Percentiles rank a stretch among this genome's conserved stretches.
phyloP scores from a whole-genome alignment of 2,329 filamentous ascomycete species.

The Lecanosticta acicola region DNA sequence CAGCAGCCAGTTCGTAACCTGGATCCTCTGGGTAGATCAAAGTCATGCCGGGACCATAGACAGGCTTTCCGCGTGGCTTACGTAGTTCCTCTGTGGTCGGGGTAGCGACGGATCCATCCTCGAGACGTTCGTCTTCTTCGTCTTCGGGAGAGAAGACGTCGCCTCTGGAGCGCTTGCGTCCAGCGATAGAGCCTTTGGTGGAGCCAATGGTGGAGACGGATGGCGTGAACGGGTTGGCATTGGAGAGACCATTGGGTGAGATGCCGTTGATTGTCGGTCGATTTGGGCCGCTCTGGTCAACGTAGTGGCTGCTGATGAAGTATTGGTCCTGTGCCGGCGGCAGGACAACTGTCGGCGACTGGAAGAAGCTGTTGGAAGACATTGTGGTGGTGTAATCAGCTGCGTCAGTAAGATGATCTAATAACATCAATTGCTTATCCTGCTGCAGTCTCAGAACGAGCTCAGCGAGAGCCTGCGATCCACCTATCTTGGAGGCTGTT shows the following conservation, averaged over 20 bases:
- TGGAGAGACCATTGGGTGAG: constrained; percentile 22
- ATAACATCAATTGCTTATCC: constrained; percentile 29
- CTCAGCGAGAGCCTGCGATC: constrained; percentile 23
- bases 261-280: constrained; percentile 19
- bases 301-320: constrained; percentile 28
- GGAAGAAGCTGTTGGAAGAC: constrained; percentile 37
- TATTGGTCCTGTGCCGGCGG: constrained; percentile 37
- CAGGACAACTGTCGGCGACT: constrained; percentile 44
- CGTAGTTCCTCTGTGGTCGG: constrained; percentile 40
- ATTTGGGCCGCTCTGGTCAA: constrained; percentile 14
- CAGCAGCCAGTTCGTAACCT: constrained; percentile 52
- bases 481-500: constrained; percentile 23
- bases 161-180: constrained; percentile 71
- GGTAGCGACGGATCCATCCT: constrained; percentile 45
- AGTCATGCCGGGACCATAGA: constrained; percentile 67
- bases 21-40: constrained; percentile 59
- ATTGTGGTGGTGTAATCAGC: constrained; percentile 17
- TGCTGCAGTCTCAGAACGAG: constrained; percentile 23
- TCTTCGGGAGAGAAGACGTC: constrained; percentile 58
- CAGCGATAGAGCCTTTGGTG: constrained; percentile 41
- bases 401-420: constrained; percentile 31
- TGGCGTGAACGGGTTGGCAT: constrained; percentile 11
- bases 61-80: constrained; percentile 59
- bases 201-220: constrained; percentile 16
- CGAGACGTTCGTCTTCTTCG: constrained; percentile 49